These are phyloP conservation scores for Penicillium vulpinum DNA, from an alignment of 2,329 filamentous ascomycete species.

Conservation along the genomic window DNA sequence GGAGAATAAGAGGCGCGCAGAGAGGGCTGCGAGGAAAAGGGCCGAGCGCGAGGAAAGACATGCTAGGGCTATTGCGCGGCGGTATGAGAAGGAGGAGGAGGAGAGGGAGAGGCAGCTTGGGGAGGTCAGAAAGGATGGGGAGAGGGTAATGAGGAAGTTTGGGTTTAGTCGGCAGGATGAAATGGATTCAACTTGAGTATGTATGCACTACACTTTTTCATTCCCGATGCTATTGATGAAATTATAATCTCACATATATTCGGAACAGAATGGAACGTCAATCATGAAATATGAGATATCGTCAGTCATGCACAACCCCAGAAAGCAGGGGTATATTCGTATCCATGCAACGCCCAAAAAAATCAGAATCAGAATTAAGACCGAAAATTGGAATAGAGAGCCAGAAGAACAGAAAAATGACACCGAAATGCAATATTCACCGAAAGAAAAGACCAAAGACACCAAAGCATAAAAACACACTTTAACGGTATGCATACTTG, in stretches of 20 bases:
- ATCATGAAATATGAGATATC: constrained; percentile 11
- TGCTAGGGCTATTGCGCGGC: constrained; percentile 31
- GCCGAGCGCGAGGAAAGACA: constrained; percentile 41
- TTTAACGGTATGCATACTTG: constrained; percentile 23
- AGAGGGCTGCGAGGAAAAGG: constrained; percentile 27
- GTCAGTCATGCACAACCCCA: constrained; percentile 16
- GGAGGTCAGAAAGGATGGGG: constrained; percentile 30
- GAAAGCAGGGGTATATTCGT: constrained; percentile 23
- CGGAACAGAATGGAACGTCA: neutral
- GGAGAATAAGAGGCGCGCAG: constrained; percentile 38
- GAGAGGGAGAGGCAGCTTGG: constrained; percentile 37
- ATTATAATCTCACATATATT: constrained; percentile 2
- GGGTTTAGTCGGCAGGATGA: neutral
- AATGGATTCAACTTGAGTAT: neutral
- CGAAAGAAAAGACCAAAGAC: neutral
- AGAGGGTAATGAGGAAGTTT: constrained; percentile 25
- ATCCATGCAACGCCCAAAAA: constrained; percentile 17
- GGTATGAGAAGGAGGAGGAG: constrained; percentile 45
- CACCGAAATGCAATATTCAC: neutral
- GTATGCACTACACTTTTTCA: neutral
- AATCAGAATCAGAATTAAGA: neutral
- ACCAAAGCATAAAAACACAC: neutral
- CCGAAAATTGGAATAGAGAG: neutral
- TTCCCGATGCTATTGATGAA: neutral
- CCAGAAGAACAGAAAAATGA: constrained; percentile 1